Conservation (phyloP, 2,329 filamentous ascomycete genomes). For the Colletotrichum euphorbiae region DNA sequence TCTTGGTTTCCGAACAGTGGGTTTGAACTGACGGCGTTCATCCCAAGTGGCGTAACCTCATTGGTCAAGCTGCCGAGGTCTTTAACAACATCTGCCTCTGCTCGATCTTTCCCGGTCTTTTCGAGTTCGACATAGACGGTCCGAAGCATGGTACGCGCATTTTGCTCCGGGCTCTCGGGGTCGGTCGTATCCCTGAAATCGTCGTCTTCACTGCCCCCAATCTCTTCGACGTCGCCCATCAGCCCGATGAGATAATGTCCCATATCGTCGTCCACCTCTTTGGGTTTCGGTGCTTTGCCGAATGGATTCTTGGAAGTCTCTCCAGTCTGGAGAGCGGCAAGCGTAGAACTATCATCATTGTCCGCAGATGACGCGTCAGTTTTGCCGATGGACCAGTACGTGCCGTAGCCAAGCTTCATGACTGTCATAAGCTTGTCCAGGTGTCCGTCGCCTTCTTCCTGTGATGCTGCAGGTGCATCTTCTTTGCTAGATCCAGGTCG, state of each 20-base stretch:
- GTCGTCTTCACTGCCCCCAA: constrained; percentile 47
- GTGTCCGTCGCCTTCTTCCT: constrained; percentile 51
- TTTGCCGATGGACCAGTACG: constrained; percentile 66
- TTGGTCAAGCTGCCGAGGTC: constrained; percentile 51
- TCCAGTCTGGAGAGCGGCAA: constrained; percentile 6
- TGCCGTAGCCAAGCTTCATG: constrained; percentile 75
- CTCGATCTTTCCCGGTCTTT: constrained; percentile 50
- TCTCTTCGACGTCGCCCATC: constrained; percentile 70
- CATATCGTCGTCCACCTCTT: constrained; percentile 39
- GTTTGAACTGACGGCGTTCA: constrained; percentile 38
- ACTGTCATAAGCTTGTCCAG: constrained; percentile 71
- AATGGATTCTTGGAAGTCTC: constrained; percentile 16
- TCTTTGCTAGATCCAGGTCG: background rate
- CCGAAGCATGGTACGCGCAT: constrained; percentile 70
- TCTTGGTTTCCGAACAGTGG: constrained; percentile 59
- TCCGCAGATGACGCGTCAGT: constrained; percentile 19
- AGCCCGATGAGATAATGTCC: constrained; percentile 76
- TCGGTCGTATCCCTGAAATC: constrained; percentile 49
- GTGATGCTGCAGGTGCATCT: background rate
- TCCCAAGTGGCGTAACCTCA: constrained; percentile 34
- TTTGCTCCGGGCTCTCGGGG: constrained; percentile 49
- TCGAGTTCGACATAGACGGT: constrained; percentile 76
- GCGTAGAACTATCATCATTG: constrained; percentile 13
- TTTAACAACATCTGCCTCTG: constrained; percentile 58
- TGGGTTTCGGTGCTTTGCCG: constrained; percentile 10